Base-by-base conservation (phyloP, 805 yeast genomes). In the Yamadazyma olivae region DNA sequence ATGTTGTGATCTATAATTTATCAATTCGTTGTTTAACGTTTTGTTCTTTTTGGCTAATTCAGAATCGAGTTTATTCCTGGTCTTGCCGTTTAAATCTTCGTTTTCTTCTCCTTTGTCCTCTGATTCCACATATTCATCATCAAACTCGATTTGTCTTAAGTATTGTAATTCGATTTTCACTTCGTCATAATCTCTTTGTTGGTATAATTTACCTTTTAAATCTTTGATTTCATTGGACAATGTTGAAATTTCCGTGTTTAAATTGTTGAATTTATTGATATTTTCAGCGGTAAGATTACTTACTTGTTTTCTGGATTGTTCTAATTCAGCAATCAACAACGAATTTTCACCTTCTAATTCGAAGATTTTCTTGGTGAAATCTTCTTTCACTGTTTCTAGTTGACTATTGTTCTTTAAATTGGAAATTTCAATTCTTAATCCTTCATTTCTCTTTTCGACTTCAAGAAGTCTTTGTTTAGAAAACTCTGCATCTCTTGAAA, bases 361-460 rank as follows among this genome's bases (percentile, higher is more conserved):
- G 15, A 67, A 59, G 14, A 79, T 56, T 49, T 71, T 73, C 43
- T 69, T 70, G 32, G 62, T 64, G 38, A 61, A 67, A 29, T 57
- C 61, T 40, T 70, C 71, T 35, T 62, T 62, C 17, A 73, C 31
- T 10, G 45, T 45, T 54, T 71, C 42, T 45, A 58, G 45, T 63
- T 74, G 51, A 50, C 66, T 45, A 59, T 76, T 69, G 36, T 74
- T 70, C 25, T 75, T 75, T 2, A 77, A 69, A 30, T 67, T 58
- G 27, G 83, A 75, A 35, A 89, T 56, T 37, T 83, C 83, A 13
- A 78, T 68, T 40, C 87, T 74, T 36, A 89, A 65, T 33, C 81
- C 81, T 50, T 84, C 85, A 50, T 88, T 90, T 40, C 95, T 70
- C 43, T 75, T 75, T 54, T 88, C 95, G 36, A 89, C 71, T 49